Evolutionary conservation across 2,329 filamentous ascomycete genomes (phyloP).

Genomic region (Colletotrichum chrysophilum): DNA sequence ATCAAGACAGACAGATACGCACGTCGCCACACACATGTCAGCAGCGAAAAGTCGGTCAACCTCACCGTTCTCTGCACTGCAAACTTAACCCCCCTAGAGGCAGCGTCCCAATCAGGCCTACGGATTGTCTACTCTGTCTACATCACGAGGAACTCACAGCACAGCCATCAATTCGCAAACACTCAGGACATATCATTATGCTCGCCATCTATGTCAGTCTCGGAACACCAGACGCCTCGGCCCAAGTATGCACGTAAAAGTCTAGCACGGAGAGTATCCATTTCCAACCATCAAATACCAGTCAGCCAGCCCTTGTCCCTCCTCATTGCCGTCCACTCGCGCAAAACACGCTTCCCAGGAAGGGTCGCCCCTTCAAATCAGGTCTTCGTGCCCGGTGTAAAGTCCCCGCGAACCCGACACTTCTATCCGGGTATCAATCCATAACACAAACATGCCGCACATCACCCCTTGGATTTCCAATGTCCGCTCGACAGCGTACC

Average conservation of each 20-base stretch:
- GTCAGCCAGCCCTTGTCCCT: neutral
- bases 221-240: constrained; percentile 17
- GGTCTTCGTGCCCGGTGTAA: neutral
- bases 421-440: constrained; percentile 21
- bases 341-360: neutral
- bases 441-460: neutral
- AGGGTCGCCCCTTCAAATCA: neutral
- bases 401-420: constrained; percentile 6
- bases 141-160: too few relatives aligned
- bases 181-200: constrained; percentile 18
- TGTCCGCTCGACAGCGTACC: neutral
- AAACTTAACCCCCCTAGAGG: too few relatives aligned
- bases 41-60: too few relatives aligned
- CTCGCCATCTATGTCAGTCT: constrained; percentile 22
- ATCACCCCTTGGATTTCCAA: neutral
- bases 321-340: neutral
- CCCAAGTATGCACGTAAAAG: constrained; percentile 14
- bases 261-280: constrained; percentile 14
- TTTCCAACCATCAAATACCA: neutral
- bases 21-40: too few relatives aligned
- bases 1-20: too few relatives aligned
- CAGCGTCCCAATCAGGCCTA: too few relatives aligned
- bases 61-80: too few relatives aligned
- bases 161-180: neutral
- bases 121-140: too few relatives aligned